These are phyloP conservation scores for Tetracladium maxilliforme DNA, from an alignment of 2,329 filamentous ascomycete genomes.

Conservation along the genomic window DNA sequence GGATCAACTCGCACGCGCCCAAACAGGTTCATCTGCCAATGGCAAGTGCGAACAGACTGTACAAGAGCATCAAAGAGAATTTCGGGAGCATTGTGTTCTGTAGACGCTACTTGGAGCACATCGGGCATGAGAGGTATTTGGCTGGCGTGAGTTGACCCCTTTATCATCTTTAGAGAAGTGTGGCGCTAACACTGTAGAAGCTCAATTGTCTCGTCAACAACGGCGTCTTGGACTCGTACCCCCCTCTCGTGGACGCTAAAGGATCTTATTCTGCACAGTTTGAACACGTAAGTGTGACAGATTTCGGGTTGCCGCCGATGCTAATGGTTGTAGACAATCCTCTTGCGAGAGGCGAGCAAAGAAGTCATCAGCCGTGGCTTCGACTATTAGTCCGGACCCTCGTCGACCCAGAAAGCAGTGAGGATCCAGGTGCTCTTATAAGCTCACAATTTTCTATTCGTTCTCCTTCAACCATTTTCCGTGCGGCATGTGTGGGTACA, in stretches of 20 bases:
- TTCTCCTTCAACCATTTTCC: too few species aligned
- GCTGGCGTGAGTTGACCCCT: constrained; percentile 50
- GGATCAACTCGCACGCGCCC: constrained; percentile 55
- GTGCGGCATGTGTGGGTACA: too few species aligned
- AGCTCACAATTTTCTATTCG: too few species aligned
- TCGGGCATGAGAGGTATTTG: constrained; percentile 92
- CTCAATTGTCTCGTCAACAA: constrained; percentile 73
- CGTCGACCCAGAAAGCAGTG: too few species aligned
- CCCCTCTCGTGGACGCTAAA: constrained; percentile 80
- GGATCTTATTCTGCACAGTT: constrained; percentile 90
- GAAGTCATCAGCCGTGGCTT: constrained; percentile 36
- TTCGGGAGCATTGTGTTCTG: constrained; percentile 90
- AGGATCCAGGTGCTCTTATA: too few species aligned
- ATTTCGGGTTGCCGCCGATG: neutral
- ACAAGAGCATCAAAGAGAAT: constrained; percentile 89
- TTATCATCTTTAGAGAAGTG: neutral
- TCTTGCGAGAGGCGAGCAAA: constrained; percentile 27
- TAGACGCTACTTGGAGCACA: constrained; percentile 74
- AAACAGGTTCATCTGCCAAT: constrained; percentile 63
- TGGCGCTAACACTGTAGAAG: constrained; percentile 25
- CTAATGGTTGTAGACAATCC: constrained; percentile 22
- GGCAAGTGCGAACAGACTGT: constrained; percentile 68
- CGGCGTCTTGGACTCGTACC: constrained; percentile 82
- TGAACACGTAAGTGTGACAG: constrained; percentile 76
- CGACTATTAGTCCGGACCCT: too few species aligned